Evolutionary conservation across 2,329 filamentous ascomycete genomes (phyloP).

Genomic region (Capronia coronata): DNA sequence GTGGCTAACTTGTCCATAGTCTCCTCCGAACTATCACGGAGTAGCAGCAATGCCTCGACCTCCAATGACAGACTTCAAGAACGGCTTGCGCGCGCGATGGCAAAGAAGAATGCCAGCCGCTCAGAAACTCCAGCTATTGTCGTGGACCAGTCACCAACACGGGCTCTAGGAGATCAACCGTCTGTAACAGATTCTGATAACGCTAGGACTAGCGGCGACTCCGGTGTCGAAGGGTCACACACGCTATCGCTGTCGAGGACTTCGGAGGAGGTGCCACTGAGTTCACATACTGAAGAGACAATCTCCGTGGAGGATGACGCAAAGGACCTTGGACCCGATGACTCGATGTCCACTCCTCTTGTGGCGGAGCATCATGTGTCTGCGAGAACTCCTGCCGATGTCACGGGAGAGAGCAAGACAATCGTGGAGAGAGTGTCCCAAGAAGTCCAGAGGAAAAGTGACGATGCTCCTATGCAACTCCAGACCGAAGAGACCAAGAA

Average conservation of each 20-base stretch:
- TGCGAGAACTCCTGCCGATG: conserved; percentile 6
- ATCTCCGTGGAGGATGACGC: neutral
- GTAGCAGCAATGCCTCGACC: conserved; percentile 55
- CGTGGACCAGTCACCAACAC: conserved; percentile 36
- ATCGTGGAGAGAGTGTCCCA: conserved; percentile 29
- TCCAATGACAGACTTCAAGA: conserved; percentile 82
- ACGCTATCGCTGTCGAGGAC: neutral
- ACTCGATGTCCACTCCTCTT: neutral
- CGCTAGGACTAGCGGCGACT: neutral
- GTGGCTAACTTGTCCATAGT: conserved; percentile 21
- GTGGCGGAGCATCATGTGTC: conserved; percentile 1
- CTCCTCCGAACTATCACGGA: conserved; percentile 49
- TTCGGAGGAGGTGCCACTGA: neutral
- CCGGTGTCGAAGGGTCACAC: neutral
- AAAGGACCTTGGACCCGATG: neutral
- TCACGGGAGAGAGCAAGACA: neutral
- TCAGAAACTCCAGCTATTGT: conserved; percentile 42
- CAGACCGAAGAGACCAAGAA: conserved; percentile 11
- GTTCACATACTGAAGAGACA: neutral
- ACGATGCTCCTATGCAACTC: conserved; percentile 20
- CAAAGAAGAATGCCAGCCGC: conserved; percentile 55
- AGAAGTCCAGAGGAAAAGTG: conserved; percentile 14
- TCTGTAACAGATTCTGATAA: conserved; percentile 20
- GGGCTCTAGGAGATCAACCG: conserved; percentile 39
- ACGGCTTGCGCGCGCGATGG: conserved; percentile 78